Evolutionary conservation across 1,284 basidiomycete genomes (phyloP), one percentile per base, ranked within the genome.

Genomic region (Pyrrhoderma noxium): DNA sequence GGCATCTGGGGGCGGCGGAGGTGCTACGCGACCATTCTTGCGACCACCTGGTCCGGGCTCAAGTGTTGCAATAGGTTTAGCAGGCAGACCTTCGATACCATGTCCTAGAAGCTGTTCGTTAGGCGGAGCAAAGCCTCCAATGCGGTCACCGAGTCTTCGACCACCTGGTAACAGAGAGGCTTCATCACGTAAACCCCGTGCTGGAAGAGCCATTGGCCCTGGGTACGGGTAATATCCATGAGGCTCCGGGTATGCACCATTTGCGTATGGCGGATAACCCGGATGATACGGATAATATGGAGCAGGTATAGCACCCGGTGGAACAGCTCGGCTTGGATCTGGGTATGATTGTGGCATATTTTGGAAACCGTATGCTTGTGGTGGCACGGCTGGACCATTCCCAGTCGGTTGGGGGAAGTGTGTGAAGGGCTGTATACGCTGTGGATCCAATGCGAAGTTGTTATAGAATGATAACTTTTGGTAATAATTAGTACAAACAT

Each of bases 381-480:
- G 85, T 25, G 86, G 85, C 13, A 80, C 77, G 11, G 75, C 75
- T 64, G 86, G 83, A 49, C 71, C 77, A 53, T 79, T 82, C 8
- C 81, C 80, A 45, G 73, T 70, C 5, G 73, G 65, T 35, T 77
- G 73, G 50, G 86, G 88, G 55, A 84, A 82, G 62, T 90, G 87
- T 31, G 77, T 75, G 67, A 87, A 89, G 1, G 91, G 90, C 62
- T 91, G 88, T 51, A 94, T 86, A 58, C 85, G 88, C 61, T 93
- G 87, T 48, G 93, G 93, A 69, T 96, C 93, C 53, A 95, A 79
- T 25, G 88, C 89, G 64, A 93, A 96, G 65, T 89, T 91, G 68
- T 96, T 95, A 73, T 92, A 92, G 65, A 87, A 89, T 31, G 86
- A 79, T 55, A 93, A 67, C 89, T 94, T 60, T 36, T 53, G 58